Base-by-base conservation (phyloP, 306 rosid genomes). In the Sechiopsis laciniata region DNA sequence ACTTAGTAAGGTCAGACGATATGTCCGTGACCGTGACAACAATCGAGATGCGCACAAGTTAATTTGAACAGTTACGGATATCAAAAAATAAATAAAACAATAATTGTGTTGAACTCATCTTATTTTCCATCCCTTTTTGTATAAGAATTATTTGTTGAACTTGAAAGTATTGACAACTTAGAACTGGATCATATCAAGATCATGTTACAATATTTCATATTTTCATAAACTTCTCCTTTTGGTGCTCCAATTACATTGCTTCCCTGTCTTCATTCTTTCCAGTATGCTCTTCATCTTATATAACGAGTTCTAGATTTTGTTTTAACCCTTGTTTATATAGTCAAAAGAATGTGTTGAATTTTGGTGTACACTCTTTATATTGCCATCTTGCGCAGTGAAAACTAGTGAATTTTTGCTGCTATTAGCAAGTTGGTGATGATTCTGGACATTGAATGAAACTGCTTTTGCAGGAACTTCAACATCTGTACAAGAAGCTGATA, bases 401-500 rank as follows among this genome's bases (percentile, higher is more conserved):
- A 42, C 48, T 42, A 42, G 48, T 42, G 48, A 6, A 42, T 42
- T 42, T 42, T 42, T 42, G 48, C 48, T 42, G 11, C 48, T 42
- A 42, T 42, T 0, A 8, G 48, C 48, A 12, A 42, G 48, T 42
- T 42, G 48, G 48, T 42, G 2, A 42, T 66, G 54, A 11, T 56
- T 16, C 77, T 22, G 46, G 42, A 50, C 46, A 69, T 8, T 74
- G 9, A 46, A 40, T 20, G 69, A 46, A 59, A 62, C 54, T 75
- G 17, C 50, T 76, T 72, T 83, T 85, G 80, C 79, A 94, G 99
- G 89, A 77, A 75, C 78, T 58, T 67, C 88, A 64, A 75, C 82
- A 57, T 78, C 78, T 60, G 84, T 79, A 79, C 91, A 94, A 64
- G 91, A 82, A 8, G 88, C 90, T 52, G 87, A 89, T 88, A 82